Evolutionary conservation across 441 rosid species (phyloP).

Genomic region (Omphalea diandra): DNA sequence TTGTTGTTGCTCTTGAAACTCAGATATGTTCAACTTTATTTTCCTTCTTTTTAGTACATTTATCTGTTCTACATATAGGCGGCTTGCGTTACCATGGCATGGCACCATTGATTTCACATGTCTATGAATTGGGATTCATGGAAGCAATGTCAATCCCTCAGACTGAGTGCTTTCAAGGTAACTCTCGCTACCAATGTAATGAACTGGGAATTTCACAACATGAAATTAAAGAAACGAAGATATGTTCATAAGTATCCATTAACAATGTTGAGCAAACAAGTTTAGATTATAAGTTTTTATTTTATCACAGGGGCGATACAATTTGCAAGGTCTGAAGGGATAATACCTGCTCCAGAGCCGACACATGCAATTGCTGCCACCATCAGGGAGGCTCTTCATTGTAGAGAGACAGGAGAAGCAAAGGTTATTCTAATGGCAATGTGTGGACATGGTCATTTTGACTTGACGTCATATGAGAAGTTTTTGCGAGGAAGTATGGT

Average conservation of each 20-base stretch:
- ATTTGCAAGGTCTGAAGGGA: constrained; percentile 84
- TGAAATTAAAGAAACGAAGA: too few relatives aligned
- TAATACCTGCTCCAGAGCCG: constrained; percentile 92
- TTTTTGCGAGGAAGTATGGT: constrained; percentile 70
- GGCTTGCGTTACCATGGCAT: constrained; percentile 94
- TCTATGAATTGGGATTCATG: constrained; percentile 76
- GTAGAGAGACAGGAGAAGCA: constrained; percentile 75
- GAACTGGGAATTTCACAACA: background rate
- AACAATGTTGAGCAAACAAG: too few relatives aligned
- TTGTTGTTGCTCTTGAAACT: background rate
- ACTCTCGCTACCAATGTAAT: too few relatives aligned
- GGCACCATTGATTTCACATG: constrained; percentile 88
- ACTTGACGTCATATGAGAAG: constrained; percentile 72
- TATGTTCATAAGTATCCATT: too few relatives aligned
- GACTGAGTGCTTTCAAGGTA: constrained; percentile 80
- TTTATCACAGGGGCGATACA: constrained; percentile 65
- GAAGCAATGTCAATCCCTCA: constrained; percentile 89
- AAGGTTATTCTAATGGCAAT: constrained; percentile 86
- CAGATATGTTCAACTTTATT: background rate
- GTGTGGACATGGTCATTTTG: constrained; percentile 99
- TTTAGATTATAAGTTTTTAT: background rate
- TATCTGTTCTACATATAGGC: constrained; percentile 43
- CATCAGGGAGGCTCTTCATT: constrained; percentile 78
- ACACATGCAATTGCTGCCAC: constrained; percentile 95
- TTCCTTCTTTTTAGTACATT: constrained; percentile 18